These are phyloP conservation scores for Pholiota microspora DNA, from an alignment of 768 basidiomycete genomes.

Conservation along the genomic window DNA sequence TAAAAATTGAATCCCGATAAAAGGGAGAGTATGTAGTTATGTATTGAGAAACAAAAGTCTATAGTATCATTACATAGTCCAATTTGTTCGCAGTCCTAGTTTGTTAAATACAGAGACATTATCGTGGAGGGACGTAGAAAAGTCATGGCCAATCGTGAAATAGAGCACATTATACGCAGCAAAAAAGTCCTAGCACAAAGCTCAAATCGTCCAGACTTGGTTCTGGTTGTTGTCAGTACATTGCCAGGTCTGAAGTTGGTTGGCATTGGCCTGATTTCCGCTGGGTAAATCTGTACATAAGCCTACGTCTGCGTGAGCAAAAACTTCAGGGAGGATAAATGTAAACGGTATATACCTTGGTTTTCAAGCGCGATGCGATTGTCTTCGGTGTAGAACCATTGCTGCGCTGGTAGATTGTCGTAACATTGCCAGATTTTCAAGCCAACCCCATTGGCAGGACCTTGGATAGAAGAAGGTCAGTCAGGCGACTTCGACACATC, in stretches of 20 bases:
- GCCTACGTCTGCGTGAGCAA: conserved; percentile 11
- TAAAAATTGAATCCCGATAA: no score
- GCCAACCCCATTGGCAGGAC: conserved; percentile 26
- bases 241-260: conserved; percentile 31
- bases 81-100: no score
- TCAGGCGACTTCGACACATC: no score
- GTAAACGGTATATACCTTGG: conserved; percentile 15
- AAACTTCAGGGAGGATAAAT: not conserved
- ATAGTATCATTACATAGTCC: no score
- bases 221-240: conserved; percentile 25
- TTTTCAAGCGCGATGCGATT: conserved; percentile 26
- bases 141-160: no score
- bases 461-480: conserved; percentile 11
- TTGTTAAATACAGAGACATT: no score
- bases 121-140: no score
- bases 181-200: no score
- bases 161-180: no score
- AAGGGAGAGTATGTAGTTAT: no score
- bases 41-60: no score
- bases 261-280: conserved; percentile 25
- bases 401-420: conserved; percentile 30
- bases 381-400: conserved; percentile 30
- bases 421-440: conserved; percentile 36
- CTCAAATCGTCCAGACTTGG: conserved; percentile 1
- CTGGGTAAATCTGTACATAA: conserved; percentile 29